Evolutionary conservation across 164 flowering plant genomes (phyloP), one percentile per base, ranked within the genome.

Genomic region (Stephania yunnanensis): DNA sequence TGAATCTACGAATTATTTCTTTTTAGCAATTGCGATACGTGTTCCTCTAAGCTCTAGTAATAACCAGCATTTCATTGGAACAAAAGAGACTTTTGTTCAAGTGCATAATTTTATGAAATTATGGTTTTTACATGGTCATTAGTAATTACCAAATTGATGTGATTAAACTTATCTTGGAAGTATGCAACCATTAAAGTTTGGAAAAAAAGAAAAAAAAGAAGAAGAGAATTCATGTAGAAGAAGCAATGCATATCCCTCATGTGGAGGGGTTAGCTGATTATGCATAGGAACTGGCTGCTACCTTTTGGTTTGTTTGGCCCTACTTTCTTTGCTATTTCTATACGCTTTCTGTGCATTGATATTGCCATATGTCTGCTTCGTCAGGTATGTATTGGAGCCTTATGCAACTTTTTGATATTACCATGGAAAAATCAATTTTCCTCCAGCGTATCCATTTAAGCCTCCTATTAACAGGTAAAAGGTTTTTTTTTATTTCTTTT

Each of bases 341-440:
- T 58, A 58, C 19, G 64, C 19, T 19, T 15, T 12, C 3, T 15
- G 5, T 15, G 64, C 20, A 58, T 58, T 58, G 17, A 58, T 58
- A 58, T 58, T 58, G 22, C 19, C 64, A 58, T 58, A 58, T 15
- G 19, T 15, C 20, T 53, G 30, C 42, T 36, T 42, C 58, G 71
- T 45, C 87, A 95, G 99, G 93, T 95, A 95, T 84, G 97, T 95
- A 68, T 74, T 95, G 83, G 97, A 95, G 84, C 94, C 98, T 31
- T 95, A 88, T 85, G 91, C 90, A 84, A 97, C 97, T 92, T 76
- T 65, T 77, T 73, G 20, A 77, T 90, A 76, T 83, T 95, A 93
- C 81, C 84, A 93, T 83, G 99, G 99, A 75, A 93, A 90, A 84
- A 89, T 95, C 80, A 95, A 91, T 81, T 95, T 93, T 78, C 99